phyloP scores from a whole-genome alignment of 257 asterid species.

The Salvia splendens region DNA sequence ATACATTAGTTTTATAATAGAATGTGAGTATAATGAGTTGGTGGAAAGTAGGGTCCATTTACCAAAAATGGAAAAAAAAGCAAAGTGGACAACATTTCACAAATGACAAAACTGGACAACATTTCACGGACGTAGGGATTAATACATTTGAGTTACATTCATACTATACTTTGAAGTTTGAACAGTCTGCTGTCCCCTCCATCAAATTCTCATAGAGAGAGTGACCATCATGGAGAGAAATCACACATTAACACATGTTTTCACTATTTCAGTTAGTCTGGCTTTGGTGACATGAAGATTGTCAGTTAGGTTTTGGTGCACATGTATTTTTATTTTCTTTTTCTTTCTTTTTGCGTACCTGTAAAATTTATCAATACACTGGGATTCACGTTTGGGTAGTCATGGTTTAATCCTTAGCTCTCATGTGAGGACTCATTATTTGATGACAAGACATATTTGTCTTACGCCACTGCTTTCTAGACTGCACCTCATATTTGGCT shows the following conservation, averaged over 20 bases:
- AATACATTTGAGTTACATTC: not conserved
- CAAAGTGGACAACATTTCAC: no score
- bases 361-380: not conserved
- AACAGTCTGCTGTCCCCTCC: conserved; percentile 3
- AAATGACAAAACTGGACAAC: no score
- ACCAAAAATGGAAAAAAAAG: no score
- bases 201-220: not conserved
- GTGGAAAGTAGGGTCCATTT: no score
- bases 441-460: conserved; percentile 6
- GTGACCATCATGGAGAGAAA: not conserved
- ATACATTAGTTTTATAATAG: no score
- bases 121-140: no score
- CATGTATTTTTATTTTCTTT: not conserved
- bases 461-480: conserved; percentile 1
- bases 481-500: not conserved
- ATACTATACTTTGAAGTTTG: conserved; percentile 3
- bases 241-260: not conserved
- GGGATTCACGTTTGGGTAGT: not conserved
- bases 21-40: no score
- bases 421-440: not conserved
- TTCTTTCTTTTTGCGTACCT: not conserved
- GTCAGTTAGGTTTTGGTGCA: not conserved
- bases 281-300: conserved; percentile 14
- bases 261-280: not conserved
- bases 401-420: not conserved